phyloP scores from a whole-genome alignment of 192 early-diverging fungal genomes.

The Piromyces finnis region DNA sequence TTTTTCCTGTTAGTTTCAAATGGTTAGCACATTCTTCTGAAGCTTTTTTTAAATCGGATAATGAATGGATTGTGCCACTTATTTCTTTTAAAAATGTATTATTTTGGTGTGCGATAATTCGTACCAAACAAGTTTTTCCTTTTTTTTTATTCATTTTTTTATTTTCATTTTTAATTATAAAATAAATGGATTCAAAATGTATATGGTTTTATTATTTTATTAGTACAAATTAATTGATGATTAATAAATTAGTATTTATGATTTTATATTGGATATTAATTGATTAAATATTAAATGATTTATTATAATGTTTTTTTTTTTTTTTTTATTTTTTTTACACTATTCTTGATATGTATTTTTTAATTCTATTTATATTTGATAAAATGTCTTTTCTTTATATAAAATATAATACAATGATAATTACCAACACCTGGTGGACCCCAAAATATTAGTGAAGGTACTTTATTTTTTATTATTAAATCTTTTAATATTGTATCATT shows the following conservation, averaged over 20 bases:
- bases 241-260: no score
- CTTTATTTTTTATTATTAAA: slow-evolving; percentile 42
- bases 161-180: background rate
- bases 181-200: no score
- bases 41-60: background rate
- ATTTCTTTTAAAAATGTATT: background rate
- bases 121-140: background rate
- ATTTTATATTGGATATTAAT: no score
- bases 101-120: background rate
- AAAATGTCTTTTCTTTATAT: no score
- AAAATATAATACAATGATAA: no score
- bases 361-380: no score
- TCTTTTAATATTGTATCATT: slow-evolving; percentile 34
- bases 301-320: no score
- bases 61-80: background rate
- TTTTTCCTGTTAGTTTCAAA: background rate
- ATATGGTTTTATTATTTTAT: no score
- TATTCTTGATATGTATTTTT: no score
- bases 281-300: no score
- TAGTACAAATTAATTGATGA: no score
- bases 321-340: no score
- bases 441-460: slow-evolving; percentile 72
- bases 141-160: background rate
- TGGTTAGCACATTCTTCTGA: background rate
- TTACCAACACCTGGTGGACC: slow-evolving; percentile 39